Conservation (phyloP, 257 asterid genomes). For the Leonotis leonurus region DNA sequence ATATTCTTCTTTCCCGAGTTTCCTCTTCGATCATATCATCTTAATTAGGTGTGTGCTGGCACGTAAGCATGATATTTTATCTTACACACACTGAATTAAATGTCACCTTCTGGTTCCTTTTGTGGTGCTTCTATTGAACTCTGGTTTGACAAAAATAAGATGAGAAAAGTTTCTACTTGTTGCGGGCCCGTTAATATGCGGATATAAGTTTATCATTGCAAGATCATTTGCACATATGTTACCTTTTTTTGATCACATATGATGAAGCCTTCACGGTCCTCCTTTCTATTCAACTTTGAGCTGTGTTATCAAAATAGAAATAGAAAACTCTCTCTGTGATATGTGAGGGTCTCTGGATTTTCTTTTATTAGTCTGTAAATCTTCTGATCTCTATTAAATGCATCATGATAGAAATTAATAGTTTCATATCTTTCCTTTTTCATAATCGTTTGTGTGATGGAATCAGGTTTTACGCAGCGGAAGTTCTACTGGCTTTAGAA, state of each 20-base stretch:
- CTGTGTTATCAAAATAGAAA: no score
- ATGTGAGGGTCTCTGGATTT: neutral
- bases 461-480: slow-evolving; percentile 82
- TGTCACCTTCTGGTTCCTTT: neutral
- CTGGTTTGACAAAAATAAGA: neutral
- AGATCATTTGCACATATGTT: no score
- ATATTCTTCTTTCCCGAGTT: no score
- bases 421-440: neutral
- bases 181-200: no score
- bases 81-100: neutral
- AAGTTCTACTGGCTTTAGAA: slow-evolving; percentile 76
- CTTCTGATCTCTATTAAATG: no score
- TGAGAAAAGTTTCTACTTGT: neutral
- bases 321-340: no score
- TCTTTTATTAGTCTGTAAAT: neutral
- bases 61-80: neutral
- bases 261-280: neutral
- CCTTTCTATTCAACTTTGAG: neutral
- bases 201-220: no score
- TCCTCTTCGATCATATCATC: no score
- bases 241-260: no score
- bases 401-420: neutral
- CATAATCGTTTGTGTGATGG: neutral
- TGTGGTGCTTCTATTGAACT: neutral
- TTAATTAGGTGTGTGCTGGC: neutral